Base-by-base conservation (phyloP, 169 alveolate species). In the Eimeria falciformis region DNA sequence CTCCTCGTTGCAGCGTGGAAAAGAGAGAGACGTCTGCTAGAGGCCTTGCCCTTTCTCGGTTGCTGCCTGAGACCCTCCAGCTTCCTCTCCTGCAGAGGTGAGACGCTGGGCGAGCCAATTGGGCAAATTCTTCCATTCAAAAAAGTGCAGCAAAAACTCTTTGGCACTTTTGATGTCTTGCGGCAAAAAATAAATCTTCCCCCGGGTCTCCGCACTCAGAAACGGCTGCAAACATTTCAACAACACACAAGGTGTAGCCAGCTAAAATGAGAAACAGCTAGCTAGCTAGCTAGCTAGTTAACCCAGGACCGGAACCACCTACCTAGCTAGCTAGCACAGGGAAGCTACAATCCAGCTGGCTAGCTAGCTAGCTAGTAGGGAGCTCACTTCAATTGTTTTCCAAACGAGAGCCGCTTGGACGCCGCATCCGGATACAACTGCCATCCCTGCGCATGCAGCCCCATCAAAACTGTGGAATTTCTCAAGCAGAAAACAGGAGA, bases 391-490 rank as follows among this genome's bases (percentile, higher is more conserved):
- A 9, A 62, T 9, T n/a, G 75, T 62, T 12, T 62, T 62, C 75
- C 75, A 62, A 29, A 62, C 5, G 18, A 62, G 75, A 62, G 75
- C 75, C 27, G 75, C 75, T 11, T 62, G 17, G 6, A 62, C 75
- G 40, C 75, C 75, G 75, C 75, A 62, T n/a, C 75, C 25, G 75
- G 25, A n/a, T n/a, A 62, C 75, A 4, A 62, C 37, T 17, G 75
- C 37, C 40, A 62, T 17, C 40, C 75, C 75, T 62, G 40, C 40
- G 40, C 40, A 33, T 33, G 40, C 40, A 33, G 40, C 40, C 40
- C 40, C 40, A 33, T 2, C 40, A 33, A 33, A 33, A 33, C 2
- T 2, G 40, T 33, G 40, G 2, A 2, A 33, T 0, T 33, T 2
- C 40, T 33, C 40, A 33, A 33, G 40, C 40, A 33, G 2, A 33